Evolutionary conservation across 306 rosid genomes (phyloP).

Genomic region (Psophocarpus tetragonolobus): DNA sequence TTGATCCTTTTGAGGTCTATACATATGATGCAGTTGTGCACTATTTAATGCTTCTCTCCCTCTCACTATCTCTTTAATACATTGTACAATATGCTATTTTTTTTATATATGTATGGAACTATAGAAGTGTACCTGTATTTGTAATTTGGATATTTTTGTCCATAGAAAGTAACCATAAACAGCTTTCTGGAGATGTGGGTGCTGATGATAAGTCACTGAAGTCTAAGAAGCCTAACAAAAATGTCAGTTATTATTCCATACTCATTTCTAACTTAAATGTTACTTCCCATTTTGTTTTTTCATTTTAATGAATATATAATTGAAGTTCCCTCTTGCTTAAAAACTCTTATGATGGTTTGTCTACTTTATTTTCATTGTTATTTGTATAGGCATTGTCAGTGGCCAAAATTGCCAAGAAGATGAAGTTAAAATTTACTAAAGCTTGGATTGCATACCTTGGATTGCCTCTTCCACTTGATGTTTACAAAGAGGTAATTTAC

Average conservation of each 20-base stretch:
- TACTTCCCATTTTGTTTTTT: neutral
- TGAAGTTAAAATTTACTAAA: slow-evolving; percentile 77
- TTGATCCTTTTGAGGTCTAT: slow-evolving; percentile 3
- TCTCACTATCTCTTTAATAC: neutral
- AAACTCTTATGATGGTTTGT: neutral
- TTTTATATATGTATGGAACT: neutral
- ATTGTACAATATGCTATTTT: neutral
- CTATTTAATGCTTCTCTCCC: neutral
- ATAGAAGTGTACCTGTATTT: slow-evolving; percentile 10
- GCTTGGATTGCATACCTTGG: slow-evolving; percentile 88
- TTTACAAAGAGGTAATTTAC: slow-evolving; percentile 84
- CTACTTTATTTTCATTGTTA: slow-evolving; percentile 27
- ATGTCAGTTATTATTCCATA: slow-evolving; percentile 41
- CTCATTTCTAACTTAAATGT: slow-evolving; percentile 22
- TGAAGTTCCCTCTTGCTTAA: neutral
- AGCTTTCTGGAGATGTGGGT: slow-evolving; percentile 44
- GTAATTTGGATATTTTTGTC: slow-evolving; percentile 33
- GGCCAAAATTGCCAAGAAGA: slow-evolving; percentile 62
- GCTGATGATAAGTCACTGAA: slow-evolving; percentile 51
- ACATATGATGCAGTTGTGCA: neutral
- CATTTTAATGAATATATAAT: neutral
- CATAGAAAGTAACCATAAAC: slow-evolving; percentile 48
- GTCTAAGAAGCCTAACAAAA: slow-evolving; percentile 44
- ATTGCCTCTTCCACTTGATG: slow-evolving; percentile 85
- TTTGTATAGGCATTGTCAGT: slow-evolving; percentile 58